A percentile compares a stretch with the other conserved stretches of the same genome.
Evolutionary conservation across 441 rosid species (phyloP).

Genomic region (Erysimum cheiri): DNA sequence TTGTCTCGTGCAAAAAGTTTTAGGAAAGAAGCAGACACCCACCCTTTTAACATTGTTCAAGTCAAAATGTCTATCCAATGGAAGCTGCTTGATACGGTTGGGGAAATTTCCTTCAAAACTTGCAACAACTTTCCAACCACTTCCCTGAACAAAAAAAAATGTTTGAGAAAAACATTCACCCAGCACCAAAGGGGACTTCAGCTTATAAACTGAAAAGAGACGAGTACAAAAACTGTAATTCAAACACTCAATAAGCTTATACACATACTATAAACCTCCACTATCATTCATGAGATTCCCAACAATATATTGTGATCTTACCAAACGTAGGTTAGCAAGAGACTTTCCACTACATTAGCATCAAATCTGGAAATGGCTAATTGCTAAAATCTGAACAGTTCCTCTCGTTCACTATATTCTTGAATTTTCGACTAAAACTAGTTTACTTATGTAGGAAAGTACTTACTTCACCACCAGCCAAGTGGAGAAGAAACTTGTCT

Average conservation of each 20-base stretch:
- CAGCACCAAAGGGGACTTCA: constrained; percentile 23
- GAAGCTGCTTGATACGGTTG: constrained; percentile 63
- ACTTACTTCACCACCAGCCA: constrained; percentile 79
- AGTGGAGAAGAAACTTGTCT: constrained; percentile 78
- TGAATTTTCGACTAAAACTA: constrained; percentile 6
- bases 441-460: constrained; percentile 14
- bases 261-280: constrained; percentile 18
- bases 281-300: constrained; percentile 17
- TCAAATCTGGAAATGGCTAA: constrained; percentile 15
- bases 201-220: constrained; percentile 18
- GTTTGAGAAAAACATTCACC: constrained; percentile 17
- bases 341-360: constrained; percentile 36
- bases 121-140: constrained; percentile 74
- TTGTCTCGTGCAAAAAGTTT: constrained; percentile 13
- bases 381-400: constrained; percentile 22
- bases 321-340: constrained; percentile 10
- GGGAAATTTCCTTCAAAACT: constrained; percentile 79
- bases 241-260: constrained; percentile 2
- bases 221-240: constrained; percentile 16
- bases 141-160: constrained; percentile 52
- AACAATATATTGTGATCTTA: constrained; percentile 7
- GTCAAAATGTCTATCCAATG: constrained; percentile 71
- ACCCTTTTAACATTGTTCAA: constrained; percentile 71
- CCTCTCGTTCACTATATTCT: constrained; percentile 31
- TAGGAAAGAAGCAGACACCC: constrained; percentile 39